Evolutionary conservation across 1,284 basidiomycete genomes (phyloP), one percentile per base, ranked within the genome.

Genomic region (Trichosporon faecale): DNA sequence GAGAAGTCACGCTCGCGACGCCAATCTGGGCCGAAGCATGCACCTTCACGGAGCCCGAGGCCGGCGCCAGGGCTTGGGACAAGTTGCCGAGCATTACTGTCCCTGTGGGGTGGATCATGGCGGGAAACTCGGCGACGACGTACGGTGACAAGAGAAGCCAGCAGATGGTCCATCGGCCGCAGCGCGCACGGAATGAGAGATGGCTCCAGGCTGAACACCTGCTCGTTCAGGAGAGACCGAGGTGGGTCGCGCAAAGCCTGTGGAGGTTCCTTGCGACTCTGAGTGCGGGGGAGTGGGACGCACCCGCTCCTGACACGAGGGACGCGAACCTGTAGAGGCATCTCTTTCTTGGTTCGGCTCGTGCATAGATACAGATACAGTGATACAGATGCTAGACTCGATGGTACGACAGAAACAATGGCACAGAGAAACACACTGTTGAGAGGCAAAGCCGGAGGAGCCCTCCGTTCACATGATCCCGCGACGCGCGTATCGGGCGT

Each of bases 191-290:
- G 3, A 80, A 81, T 63, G 78, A 80, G 70, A 67, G 76, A 14
- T 68, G 76, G 21, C 64, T 78, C 35, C 72, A 70, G 61, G 69
- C 72, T 52, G 73, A 77, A 2, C 80, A 82, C 73, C 67, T 80
- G 57, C 68, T 80, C 49, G 73, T 77, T 3, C 80, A 82, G 66
- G 78, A 82, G 71, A 74, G 73, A n/a, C 80, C 80, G 0, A 73
- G 74, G 6, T 71, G 70, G 27, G 49, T 78, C 7, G 79, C 77
- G 1, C 72, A 78, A 31, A 74, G 74, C 11, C 64, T 79, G 18
- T 70, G 70, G 66, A 52, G 79, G 8, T 79, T 80, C 64, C 44
- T 80, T 7, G 69, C 74, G 5, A 73, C 73, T 23, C 55, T 77
- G 6, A 25, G 29, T 9, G 31, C 57, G 1, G 68, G 66, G 11